Evolutionary conservation across 2,329 filamentous ascomycete species (phyloP), one percentile per base, ranked within the genome.

Genomic region (Penicillium digitatum): DNA sequence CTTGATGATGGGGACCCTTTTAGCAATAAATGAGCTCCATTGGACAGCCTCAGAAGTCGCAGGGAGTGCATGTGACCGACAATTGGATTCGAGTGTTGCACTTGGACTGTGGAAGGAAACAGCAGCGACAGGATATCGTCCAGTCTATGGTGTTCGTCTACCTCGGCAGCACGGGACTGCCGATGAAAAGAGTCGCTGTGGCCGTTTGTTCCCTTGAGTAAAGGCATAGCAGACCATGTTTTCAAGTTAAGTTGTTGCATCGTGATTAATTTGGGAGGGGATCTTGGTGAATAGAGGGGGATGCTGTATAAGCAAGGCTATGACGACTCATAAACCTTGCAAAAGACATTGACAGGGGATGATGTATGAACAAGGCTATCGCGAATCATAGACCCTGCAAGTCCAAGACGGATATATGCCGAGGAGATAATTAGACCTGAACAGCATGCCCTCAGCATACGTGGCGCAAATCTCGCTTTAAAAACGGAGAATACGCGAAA

Each of bases 11-110:
- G 72, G 16, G 67, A 64, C 44, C 66, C 58, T 58, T 77, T 78
- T 29, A 77, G 39, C 12, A 76, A 61, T 27, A 78, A 55, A 20
- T 65, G 66, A 22, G 62, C 57, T 26, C 71, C 72, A 44, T 76
- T 74, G 3, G 74, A 76, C 18, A 77, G 63, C 18, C 61, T 64
- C 5, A 77, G 54, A 5, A 70, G 58, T 47, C 66, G 70, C 9
- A 74, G 57, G 2, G 68, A 65, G 57, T 76, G 72, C n/a, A 74
- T 53, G 54, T 72, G 71, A 11, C 66, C 68, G 54, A 51, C 32
- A 60, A 67, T 35, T 62, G 57, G 49, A 57, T 62, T 51, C 11
- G 61, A 63, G 20, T 50, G 52, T 49, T 65, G 65, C 38, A 75
- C 58, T 26, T 62, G 56, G 6, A 72, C 63, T 2, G 67, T 64